Percentiles rank a stretch among this genome's conserved stretches.
phyloP scores from a whole-genome alignment of 2,329 filamentous ascomycete genomes.

The Fusarium sambucinum region DNA sequence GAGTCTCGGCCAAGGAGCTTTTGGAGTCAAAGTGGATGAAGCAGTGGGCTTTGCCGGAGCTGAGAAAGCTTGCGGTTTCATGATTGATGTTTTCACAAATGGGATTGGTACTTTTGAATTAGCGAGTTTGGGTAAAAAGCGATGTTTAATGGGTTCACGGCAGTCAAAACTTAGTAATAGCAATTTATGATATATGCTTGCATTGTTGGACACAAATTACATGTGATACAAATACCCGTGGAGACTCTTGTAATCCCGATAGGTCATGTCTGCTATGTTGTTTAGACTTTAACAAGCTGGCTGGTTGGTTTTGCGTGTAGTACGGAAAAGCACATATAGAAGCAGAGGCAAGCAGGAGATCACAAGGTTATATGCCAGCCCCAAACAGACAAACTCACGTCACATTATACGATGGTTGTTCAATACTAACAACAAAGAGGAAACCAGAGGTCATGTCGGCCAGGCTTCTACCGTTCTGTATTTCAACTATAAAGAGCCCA shows the following conservation, averaged over 20 bases:
- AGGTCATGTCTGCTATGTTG: too few relatives aligned
- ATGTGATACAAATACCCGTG: background rate
- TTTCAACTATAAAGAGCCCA: background rate
- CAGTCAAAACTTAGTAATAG: conserved; percentile 5
- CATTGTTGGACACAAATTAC: background rate
- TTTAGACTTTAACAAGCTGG: background rate
- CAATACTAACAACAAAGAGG: too few relatives aligned
- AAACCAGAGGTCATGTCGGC: too few relatives aligned
- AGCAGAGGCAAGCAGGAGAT: background rate
- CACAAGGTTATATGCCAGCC: background rate
- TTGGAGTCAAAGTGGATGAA: conserved; percentile 39
- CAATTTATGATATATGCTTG: conserved; percentile 8
- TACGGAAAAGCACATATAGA: background rate
- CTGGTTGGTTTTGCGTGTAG: background rate
- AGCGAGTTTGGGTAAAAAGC: conserved; percentile 31
- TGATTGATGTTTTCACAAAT: conserved; percentile 15
- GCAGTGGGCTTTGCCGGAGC: conserved; percentile 39
- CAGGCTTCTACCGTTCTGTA: background rate
- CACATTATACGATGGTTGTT: background rate
- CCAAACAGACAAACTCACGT: background rate
- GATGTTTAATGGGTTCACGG: background rate
- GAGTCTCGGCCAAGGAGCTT: conserved; percentile 28
- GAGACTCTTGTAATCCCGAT: background rate
- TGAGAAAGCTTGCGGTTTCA: conserved; percentile 17
- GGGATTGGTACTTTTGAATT: conserved; percentile 18